Percentiles rank a stretch among this genome's conserved stretches.
Evolutionary conservation across 108 stramenopile genomes (phyloP).

Genomic region (Chaetoceros muelleri): DNA sequence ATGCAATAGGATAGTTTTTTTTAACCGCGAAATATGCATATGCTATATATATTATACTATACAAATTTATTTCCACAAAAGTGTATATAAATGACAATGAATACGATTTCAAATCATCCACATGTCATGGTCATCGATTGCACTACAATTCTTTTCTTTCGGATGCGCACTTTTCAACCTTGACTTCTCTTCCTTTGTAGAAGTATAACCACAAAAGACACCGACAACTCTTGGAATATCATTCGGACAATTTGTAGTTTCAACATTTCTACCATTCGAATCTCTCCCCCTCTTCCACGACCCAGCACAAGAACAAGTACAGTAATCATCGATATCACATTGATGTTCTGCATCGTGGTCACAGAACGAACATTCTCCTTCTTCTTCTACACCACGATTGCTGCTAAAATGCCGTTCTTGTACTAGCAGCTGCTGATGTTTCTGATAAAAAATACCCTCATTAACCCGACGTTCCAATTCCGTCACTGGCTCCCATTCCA

Average conservation of each 20-base stretch:
- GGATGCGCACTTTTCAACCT: conserved; percentile 31
- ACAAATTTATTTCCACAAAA: too few relatives aligned
- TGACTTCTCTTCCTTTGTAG: conserved; percentile 20
- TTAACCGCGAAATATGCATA: too few relatives aligned
- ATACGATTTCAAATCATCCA: too few relatives aligned
- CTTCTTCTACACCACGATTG: not conserved
- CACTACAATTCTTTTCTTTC: too few relatives aligned
- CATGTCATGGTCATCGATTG: too few relatives aligned
- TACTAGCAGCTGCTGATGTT: conserved; percentile 8
- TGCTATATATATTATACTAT: too few relatives aligned
- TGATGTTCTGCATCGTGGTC: not conserved
- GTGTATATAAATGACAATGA: too few relatives aligned
- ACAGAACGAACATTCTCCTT: too few relatives aligned
- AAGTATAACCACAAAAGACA: conserved; percentile 28
- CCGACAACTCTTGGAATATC: conserved; percentile 9
- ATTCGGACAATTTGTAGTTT: not conserved
- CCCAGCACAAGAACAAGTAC: not conserved
- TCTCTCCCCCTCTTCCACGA: not conserved
- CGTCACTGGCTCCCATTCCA: conserved; percentile 34
- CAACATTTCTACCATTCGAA: not conserved
- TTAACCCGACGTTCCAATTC: conserved; percentile 34
- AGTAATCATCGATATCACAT: not conserved
- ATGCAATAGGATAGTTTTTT: too few relatives aligned
- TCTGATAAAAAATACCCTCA: conserved; percentile 34
- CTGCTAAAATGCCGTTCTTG: not conserved